Conservation (phyloP, 108 stramenopile genomes). For the Mediolabrus comicus region DNA sequence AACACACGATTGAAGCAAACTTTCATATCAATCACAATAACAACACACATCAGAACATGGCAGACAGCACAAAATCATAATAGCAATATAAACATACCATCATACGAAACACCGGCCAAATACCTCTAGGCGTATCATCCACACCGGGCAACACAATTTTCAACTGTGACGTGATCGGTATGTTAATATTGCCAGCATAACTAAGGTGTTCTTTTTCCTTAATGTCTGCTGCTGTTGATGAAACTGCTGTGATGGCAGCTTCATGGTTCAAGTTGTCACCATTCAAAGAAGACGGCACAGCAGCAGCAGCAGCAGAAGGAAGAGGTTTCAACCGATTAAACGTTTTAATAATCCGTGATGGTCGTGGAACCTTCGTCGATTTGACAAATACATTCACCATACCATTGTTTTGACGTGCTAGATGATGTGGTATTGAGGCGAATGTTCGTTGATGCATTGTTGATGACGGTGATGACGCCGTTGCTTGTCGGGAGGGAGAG, state of each 20-base stretch:
- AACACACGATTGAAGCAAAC: not conserved
- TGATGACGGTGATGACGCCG: not conserved
- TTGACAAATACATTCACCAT: conserved; percentile 44
- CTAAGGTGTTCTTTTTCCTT: conserved; percentile 24
- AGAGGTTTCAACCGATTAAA: not conserved
- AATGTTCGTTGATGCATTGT: not conserved
- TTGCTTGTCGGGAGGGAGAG: no score
- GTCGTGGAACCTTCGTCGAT: conserved; percentile 41
- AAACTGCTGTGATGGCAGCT: no score
- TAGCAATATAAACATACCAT: conserved; percentile 57
- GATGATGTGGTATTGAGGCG: conserved; percentile 23
- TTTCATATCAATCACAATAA: no score
- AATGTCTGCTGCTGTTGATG: not conserved
- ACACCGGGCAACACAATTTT: conserved; percentile 61
- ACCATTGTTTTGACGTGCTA: conserved; percentile 38
- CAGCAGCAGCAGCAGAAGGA: no score
- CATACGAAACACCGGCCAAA: conserved; percentile 85
- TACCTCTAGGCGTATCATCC: conserved; percentile 66
- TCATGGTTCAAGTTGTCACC: no score
- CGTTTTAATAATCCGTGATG: not conserved
- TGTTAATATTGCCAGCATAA: conserved; percentile 55
- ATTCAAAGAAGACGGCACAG: no score
- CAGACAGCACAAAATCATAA: no score
- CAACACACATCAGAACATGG: no score
- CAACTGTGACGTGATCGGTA: conserved; percentile 72